phyloP scores from a whole-genome alignment of 768 basidiomycete genomes.

The Lactifluus piperatus region DNA sequence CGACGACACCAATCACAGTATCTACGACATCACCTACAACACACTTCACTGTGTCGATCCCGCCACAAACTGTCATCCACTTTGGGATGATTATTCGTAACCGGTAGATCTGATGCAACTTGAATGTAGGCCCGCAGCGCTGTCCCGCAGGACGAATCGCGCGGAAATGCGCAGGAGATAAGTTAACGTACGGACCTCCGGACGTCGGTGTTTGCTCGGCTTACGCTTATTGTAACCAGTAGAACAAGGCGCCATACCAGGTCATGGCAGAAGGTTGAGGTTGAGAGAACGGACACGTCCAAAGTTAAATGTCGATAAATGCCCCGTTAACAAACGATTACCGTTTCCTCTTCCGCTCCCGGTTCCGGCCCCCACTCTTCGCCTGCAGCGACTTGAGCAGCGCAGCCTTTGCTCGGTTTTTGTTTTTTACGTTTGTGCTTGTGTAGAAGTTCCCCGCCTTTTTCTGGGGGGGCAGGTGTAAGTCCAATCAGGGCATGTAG shows the following conservation, averaged over 20 bases:
- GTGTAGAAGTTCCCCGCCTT: constrained; percentile 88
- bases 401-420: constrained; percentile 58
- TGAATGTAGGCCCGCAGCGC: no score
- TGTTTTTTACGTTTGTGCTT: constrained; percentile 79
- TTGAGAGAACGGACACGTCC: background rate
- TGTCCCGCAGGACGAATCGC: no score
- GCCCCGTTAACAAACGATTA: background rate
- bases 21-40: no score
- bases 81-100: no score
- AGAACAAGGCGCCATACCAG: background rate
- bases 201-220: background rate
- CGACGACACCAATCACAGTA: no score
- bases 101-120: no score
- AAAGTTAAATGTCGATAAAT: background rate
- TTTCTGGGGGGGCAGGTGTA: constrained; percentile 41
- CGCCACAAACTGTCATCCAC: no score
- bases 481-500: background rate
- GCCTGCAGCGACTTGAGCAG: constrained; percentile 42
- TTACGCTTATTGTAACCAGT: background rate
- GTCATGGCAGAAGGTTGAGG: background rate
- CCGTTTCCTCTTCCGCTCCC: constrained; percentile 13
- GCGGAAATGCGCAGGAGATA: background rate
- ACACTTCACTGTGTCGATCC: no score
- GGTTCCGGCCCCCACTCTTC: constrained; percentile 9
- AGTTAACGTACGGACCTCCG: background rate